Conservation (phyloP, 306 rosid genomes). For the Cercis canadensis region DNA sequence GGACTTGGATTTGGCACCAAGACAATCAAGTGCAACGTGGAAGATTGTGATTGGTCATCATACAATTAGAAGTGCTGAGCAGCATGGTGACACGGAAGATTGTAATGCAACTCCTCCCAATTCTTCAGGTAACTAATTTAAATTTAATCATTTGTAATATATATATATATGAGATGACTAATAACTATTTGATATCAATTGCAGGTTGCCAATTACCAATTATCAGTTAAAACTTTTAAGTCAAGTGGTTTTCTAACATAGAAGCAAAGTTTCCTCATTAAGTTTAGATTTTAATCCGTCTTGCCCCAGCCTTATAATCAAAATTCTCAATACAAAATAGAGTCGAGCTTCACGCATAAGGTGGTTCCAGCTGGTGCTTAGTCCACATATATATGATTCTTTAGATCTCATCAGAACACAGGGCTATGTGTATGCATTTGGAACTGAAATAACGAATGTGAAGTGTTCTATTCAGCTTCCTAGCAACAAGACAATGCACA, state of each 20-base stretch:
- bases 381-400: background rate
- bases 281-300: background rate
- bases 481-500: constrained; percentile 15
- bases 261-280: too few species aligned
- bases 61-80: constrained; percentile 44
- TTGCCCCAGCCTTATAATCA: background rate
- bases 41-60: constrained; percentile 60
- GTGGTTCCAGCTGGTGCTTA: background rate
- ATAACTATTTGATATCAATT: background rate
- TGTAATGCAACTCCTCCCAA: constrained; percentile 42
- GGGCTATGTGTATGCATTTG: background rate
- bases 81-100: constrained; percentile 52
- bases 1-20: constrained; percentile 43
- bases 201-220: background rate
- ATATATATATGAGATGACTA: too few species aligned
- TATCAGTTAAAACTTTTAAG: too few species aligned
- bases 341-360: background rate
- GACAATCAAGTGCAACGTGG: constrained; percentile 52
- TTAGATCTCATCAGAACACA: background rate
- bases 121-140: constrained; percentile 38
- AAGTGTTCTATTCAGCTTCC: background rate
- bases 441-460: background rate
- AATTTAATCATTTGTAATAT: too few species aligned
- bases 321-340: background rate
- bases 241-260: too few species aligned